Percentiles rank a stretch among this genome's conserved stretches.
Evolutionary conservation across 2,329 filamentous ascomycete genomes (phyloP).

Genomic region (Lecanosticta acicola): DNA sequence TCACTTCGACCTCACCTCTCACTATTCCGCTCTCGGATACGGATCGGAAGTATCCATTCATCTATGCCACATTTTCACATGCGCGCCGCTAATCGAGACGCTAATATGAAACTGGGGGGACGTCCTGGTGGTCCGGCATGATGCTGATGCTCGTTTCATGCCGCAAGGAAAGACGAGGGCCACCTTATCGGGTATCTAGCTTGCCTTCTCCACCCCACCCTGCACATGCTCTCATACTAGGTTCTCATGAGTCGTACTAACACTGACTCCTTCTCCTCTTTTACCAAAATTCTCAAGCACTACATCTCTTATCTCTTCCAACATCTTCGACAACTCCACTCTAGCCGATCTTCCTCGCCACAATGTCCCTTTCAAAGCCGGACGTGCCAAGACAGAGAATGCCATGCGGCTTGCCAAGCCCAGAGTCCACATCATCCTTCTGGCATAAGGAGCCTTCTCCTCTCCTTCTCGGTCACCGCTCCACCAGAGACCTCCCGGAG

Average conservation of each 20-base stretch:
- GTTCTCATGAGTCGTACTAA: neutral
- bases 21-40: no score
- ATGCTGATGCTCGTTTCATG: no score
- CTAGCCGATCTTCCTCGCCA: no score
- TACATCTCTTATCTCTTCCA: no score
- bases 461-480: slow-evolving; percentile 60
- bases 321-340: no score
- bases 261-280: neutral
- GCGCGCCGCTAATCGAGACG: no score
- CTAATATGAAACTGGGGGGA: no score
- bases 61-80: no score
- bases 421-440: slow-evolving; percentile 50
- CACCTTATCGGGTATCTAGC: neutral
- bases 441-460: slow-evolving; percentile 67
- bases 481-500: slow-evolving; percentile 57
- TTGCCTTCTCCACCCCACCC: neutral
- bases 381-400: slow-evolving; percentile 11
- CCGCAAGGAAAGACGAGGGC: no score
- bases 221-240: neutral
- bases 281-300: neutral
- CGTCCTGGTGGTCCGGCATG: no score
- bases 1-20: no score
- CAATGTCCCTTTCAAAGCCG: neutral
- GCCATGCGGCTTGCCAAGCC: slow-evolving; percentile 22
- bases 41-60: no score